Evolutionary conservation across 257 asterid species (phyloP), one percentile per base, ranked within the genome.

Genomic region (Solanum pennellii): DNA sequence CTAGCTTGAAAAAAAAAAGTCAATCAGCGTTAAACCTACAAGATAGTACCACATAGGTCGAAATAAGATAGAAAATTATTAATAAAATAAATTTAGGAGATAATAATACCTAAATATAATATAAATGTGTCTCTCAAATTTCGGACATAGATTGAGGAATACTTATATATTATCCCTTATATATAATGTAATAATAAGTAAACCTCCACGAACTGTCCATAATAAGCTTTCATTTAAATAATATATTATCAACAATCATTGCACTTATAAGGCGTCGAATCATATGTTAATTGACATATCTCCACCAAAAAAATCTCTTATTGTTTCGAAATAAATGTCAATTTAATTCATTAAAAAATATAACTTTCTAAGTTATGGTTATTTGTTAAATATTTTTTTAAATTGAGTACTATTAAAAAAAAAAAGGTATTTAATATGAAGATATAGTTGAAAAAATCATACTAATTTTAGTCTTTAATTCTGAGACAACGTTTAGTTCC

Each of bases 61-160:
- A 35, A 35, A 35, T 5, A 6, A 1, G 7, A 5, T 35, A 35
- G 1, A 35, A 35, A 35, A 35, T 35, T 35, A 35, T 35, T 35
- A 35, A 5, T 1, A 35, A 35, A 35, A 35, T 35, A 35, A 35
- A 5, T 35, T 35, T 1, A 35, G 0, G 0, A 0, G 0, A 6
- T 35, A 35, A 35, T 35, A 35, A 6, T 5, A 5, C 7, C 1
- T 35, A 5, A 35, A 6, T 35, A 35, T 35, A 35, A 5, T 35
- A 5, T 35, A 35, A 35, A 1, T 35, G 1, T 35, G 0, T 35
- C 1, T 35, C 7, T 35, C 0, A 35, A 1, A 35, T 35, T 35
- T 35, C 39, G 1, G 1, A 6, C 1, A 5, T 5, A 35, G 0
- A 6, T 35, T 5, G 1, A 35, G 1, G 0, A 0, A 0, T 35